Evolutionary conservation across 306 rosid species (phyloP).

Genomic region (Canavalia ensiformis): DNA sequence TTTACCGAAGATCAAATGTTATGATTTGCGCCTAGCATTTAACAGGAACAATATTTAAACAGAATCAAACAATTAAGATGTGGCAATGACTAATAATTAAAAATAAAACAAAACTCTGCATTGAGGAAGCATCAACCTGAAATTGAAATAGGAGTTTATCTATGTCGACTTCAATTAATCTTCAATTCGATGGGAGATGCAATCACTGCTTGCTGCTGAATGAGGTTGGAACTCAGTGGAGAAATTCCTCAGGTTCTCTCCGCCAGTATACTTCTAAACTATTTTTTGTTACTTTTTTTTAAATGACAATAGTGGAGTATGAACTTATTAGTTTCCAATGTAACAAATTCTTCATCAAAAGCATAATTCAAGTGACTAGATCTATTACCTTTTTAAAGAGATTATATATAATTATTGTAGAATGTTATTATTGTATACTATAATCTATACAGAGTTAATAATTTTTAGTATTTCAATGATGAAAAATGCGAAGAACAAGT

Average conservation of each 20-base stretch:
- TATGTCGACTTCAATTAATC: not conserved
- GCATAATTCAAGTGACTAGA: not conserved
- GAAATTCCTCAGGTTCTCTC: not conserved
- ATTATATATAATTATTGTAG: not conserved
- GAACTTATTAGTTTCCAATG: not conserved
- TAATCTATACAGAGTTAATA: not conserved
- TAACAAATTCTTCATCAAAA: not conserved
- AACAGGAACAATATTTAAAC: not conserved
- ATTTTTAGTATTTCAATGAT: not conserved
- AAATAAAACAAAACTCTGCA: not conserved
- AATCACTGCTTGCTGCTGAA: not conserved
- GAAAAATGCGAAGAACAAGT: not conserved
- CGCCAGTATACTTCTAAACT: not conserved
- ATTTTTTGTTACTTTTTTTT: not conserved
- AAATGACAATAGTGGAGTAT: not conserved
- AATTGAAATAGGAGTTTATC: constrained; percentile 7
- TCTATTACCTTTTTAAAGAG: constrained; percentile 6
- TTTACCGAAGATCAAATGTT: constrained; percentile 21
- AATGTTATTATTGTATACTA: not conserved
- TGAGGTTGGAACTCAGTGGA: not conserved
- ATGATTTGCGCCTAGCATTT: not conserved
- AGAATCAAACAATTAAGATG: constrained; percentile 11
- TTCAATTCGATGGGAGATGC: not conserved
- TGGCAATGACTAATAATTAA: not conserved
- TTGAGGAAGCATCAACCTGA: not conserved